Base-by-base conservation (phyloP, 495 filamentous ascomycete species). In the Trichoderma asperelloides region DNA sequence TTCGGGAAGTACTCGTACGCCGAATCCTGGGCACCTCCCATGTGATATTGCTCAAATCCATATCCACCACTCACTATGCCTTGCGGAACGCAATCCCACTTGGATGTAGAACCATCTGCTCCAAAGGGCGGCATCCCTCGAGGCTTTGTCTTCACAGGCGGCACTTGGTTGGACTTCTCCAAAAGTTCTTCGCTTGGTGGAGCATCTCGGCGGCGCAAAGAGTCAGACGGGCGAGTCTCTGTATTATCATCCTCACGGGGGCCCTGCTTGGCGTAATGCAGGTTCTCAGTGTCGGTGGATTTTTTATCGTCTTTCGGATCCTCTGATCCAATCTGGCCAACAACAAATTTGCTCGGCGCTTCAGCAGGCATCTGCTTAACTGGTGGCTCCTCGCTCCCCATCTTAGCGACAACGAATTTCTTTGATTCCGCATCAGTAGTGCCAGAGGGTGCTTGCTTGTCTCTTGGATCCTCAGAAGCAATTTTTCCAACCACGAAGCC, bases 1-100 rank as follows among this genome's bases (percentile, higher is more conserved):
- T 98, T 98, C 28, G 96, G 90, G 64, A 98, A 83, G 74, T 98
- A 98, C 74, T 98, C 95, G 74, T 97, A 98, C 2, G 91, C 87
- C 18, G 92, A 96, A 74, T 98, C 95, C 66, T 93, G 89, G 76
- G 87, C 86, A 66, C 89, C 92, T 57, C 92, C 96, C 74, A 98
- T 83, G 67, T 78, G 78, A 67, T 79, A 81, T 40, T 77, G 73
- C 18, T 79, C 74, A 4, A 63, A 57, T 8, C 78, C 75, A 67
- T 70, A 78, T 8, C 76, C 74, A 16, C 71, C 70, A 1, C 78
- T 69, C 23, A 75, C 75, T 23, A 89, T 71, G 2, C 80, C 80
- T 69, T 89, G 86, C 8, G 82, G 76, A 9, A 79, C 75, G 72
- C 87, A 89, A 13, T 85, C 81, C 68, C 75, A 78, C 27, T 79